A percentile compares a stretch with the other conserved stretches of the same genome.
These are phyloP conservation scores for Ophiosphaerella herpotricha DNA, from an alignment of 2,329 filamentous ascomycete genomes.

Conservation along the genomic window DNA sequence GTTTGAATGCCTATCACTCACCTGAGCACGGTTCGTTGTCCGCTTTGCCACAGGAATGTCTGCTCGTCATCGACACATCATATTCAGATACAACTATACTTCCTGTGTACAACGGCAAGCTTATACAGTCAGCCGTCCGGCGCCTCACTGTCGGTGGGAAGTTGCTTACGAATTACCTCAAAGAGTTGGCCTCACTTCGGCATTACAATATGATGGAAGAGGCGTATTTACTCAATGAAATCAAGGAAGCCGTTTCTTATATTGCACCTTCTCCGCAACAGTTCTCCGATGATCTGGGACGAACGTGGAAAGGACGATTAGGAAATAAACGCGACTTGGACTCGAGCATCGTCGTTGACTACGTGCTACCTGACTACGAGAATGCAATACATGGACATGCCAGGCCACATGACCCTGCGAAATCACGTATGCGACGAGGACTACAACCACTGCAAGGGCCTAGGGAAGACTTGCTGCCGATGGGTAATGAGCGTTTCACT, in stretches of 20 bases:
- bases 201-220: constrained; percentile 97
- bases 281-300: constrained; percentile 78
- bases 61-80: constrained; percentile 88
- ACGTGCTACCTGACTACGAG: constrained; percentile 84
- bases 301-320: constrained; percentile 70
- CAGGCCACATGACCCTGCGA: constrained; percentile 75
- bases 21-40: constrained; percentile 50
- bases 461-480: constrained; percentile 77
- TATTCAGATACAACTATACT: constrained; percentile 93
- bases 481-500: constrained; percentile 89
- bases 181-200: constrained; percentile 83
- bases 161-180: constrained; percentile 88
- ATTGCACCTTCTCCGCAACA: constrained; percentile 66
- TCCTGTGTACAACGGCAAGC: constrained; percentile 78
- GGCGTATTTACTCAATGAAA: constrained; percentile 89
- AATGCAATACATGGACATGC: constrained; percentile 68
- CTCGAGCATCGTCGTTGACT: constrained; percentile 75
- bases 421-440: constrained; percentile 57
- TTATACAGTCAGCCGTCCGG: constrained; percentile 79
- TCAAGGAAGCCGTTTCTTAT: constrained; percentile 89
- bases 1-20: constrained; percentile 77
- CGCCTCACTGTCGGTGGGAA: constrained; percentile 92
- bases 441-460: constrained; percentile 55
- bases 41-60: constrained; percentile 70
- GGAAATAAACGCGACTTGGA: constrained; percentile 62